A percentile compares a stretch with the other conserved stretches of the same genome.
These are phyloP conservation scores for Leccinum holopus DNA, from an alignment of 1,284 basidiomycete genomes.

Conservation along the genomic window DNA sequence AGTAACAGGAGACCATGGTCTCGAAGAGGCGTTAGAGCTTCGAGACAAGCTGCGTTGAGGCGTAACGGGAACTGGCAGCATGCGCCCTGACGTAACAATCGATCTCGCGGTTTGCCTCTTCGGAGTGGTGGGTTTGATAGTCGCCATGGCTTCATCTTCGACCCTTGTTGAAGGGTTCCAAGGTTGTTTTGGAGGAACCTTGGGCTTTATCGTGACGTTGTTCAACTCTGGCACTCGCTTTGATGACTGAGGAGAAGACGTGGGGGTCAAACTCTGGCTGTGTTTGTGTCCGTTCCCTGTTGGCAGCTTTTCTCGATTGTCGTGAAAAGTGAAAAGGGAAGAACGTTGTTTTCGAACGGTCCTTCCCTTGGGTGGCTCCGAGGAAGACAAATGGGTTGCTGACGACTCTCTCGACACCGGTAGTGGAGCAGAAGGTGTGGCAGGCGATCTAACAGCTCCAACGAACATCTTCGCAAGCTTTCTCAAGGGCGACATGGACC, in stretches of 20 bases:
- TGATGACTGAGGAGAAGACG: constrained; percentile 50
- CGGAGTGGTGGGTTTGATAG: constrained; percentile 51
- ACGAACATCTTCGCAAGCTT: constrained; percentile 71
- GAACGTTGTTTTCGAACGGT: constrained; percentile 54
- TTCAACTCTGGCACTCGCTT: constrained; percentile 37
- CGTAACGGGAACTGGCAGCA: constrained; percentile 49
- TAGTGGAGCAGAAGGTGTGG: constrained; percentile 41
- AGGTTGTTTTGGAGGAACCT: constrained; percentile 40
- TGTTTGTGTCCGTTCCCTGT: constrained; percentile 63
- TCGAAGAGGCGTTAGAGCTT: constrained; percentile 71
- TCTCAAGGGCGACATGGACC: constrained; percentile 74
- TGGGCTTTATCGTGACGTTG: constrained; percentile 46
- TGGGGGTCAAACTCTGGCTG: constrained; percentile 67
- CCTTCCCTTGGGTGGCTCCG: constrained; percentile 47
- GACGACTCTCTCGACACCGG: constrained; percentile 29
- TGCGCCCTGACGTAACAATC: constrained; percentile 33
- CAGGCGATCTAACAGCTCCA: constrained; percentile 43
- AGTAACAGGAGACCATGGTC: constrained; percentile 76
- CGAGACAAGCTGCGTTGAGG: constrained; percentile 62
- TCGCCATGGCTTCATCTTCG: constrained; percentile 46
- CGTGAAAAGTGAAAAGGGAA: constrained; percentile 56
- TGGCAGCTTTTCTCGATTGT: constrained; percentile 38
- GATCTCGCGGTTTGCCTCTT: constrained; percentile 45
- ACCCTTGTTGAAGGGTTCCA: constrained; percentile 83
- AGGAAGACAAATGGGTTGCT: constrained; percentile 40